A percentile compares a stretch with the other conserved stretches of the same genome.
Conservation (phyloP, 2,329 filamentous ascomycete genomes). For the Aspergillus clavatus region DNA sequence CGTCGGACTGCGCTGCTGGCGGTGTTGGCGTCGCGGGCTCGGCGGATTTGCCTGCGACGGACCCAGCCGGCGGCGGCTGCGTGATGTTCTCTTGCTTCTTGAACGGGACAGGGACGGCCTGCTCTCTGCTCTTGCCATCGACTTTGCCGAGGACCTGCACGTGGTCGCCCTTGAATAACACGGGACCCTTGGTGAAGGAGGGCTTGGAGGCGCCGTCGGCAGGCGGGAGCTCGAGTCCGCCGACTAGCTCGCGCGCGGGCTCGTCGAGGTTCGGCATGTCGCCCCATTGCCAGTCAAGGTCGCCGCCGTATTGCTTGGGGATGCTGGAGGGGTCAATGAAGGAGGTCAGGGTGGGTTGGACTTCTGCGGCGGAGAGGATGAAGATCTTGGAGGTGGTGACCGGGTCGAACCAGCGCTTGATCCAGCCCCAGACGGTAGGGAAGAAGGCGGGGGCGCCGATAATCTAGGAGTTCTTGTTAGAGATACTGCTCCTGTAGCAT, state of each 20-base stretch:
- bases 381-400: slow-evolving; percentile 96
- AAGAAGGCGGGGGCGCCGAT: slow-evolving; percentile 89
- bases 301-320: slow-evolving; percentile 82
- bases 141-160: slow-evolving; percentile 33
- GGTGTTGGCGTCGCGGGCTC: background rate
- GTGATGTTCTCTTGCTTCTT: background rate
- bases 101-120: slow-evolving; percentile 22
- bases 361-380: slow-evolving; percentile 69
- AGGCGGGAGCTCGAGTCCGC: slow-evolving; percentile 26
- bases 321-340: slow-evolving; percentile 83
- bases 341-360: slow-evolving; percentile 67
- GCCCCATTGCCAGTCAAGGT: slow-evolving; percentile 77
- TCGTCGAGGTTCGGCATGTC: slow-evolving; percentile 68
- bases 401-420: slow-evolving; percentile 93
- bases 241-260: slow-evolving; percentile 30
- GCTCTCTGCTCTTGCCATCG: slow-evolving; percentile 29
- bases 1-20: background rate
- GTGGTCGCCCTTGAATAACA: slow-evolving; percentile 31
- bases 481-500: background rate
- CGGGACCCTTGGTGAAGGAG: slow-evolving; percentile 31
- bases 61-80: no score
- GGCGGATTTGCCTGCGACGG: no score
- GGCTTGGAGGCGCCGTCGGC: slow-evolving; percentile 23
- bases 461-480: slow-evolving; percentile 47
- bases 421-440: slow-evolving; percentile 84